Conservation (phyloP, 2,329 filamentous ascomycete genomes). For the Nannizzia gypsea region DNA sequence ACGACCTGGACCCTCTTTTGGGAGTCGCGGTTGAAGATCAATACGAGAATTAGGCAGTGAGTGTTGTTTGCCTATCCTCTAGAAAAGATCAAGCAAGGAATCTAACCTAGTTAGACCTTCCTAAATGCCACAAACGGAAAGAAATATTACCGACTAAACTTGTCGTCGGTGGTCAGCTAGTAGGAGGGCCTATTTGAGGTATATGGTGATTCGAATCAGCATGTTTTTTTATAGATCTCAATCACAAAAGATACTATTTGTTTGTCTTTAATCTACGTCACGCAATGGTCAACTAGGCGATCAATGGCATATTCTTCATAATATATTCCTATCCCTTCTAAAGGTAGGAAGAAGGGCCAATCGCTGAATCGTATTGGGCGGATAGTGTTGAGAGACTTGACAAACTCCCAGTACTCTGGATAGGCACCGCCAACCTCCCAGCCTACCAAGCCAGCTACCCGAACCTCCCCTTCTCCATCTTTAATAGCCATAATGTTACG, state of each 20-base stretch:
- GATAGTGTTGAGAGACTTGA: conserved; percentile 12
- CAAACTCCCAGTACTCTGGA: conserved; percentile 19
- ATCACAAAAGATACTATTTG: no score
- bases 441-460: conserved; percentile 16
- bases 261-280: conserved; percentile 10
- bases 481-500: conserved; percentile 16
- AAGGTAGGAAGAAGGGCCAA: conserved; percentile 11
- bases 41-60: background rate
- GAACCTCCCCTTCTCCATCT: conserved; percentile 4
- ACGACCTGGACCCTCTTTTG: background rate
- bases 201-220: conserved; percentile 14
- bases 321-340: conserved; percentile 9
- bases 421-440: conserved; percentile 18
- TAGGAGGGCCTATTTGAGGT: conserved; percentile 18
- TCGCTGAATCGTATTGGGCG: conserved; percentile 8
- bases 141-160: no score
- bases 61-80: no score
- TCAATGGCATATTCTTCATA: conserved; percentile 11
- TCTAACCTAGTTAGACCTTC: conserved; percentile 9
- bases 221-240: no score
- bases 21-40: background rate
- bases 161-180: no score
- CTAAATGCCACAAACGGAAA: no score
- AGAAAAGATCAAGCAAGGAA: no score
- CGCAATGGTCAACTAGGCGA: conserved; percentile 9